Evolutionary conservation across 371 early-diverging fungal genomes (phyloP).

Genomic region (Circinella minor): DNA sequence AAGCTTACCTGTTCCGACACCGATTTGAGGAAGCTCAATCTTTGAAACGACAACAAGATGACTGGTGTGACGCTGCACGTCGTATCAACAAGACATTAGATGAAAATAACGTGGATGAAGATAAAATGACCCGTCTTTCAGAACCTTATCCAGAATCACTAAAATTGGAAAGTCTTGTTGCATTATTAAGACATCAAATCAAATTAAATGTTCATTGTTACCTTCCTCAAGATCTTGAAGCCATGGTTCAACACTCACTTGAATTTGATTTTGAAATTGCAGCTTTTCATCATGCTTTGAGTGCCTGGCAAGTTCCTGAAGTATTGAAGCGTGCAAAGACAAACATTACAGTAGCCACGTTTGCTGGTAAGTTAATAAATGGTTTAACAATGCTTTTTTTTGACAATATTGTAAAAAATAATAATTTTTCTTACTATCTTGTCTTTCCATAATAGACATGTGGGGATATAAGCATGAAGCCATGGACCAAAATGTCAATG

Average conservation of each 20-base stretch:
- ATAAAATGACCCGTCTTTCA: slow-evolving; percentile 30
- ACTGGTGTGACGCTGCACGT: slow-evolving; percentile 77
- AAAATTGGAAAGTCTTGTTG: slow-evolving; percentile 53
- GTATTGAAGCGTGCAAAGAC: slow-evolving; percentile 53
- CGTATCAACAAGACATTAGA: slow-evolving; percentile 32
- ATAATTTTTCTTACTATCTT: too few species aligned
- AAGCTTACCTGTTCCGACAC: slow-evolving; percentile 71
- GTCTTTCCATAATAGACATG: slow-evolving; percentile 37
- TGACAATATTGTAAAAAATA: too few species aligned
- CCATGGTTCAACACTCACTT: slow-evolving; percentile 62
- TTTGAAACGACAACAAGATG: slow-evolving; percentile 66
- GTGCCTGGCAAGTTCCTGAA: slow-evolving; percentile 66
- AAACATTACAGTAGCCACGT: slow-evolving; percentile 75
- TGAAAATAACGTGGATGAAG: slow-evolving; percentile 18
- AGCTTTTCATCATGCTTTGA: slow-evolving; percentile 73
- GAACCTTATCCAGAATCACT: slow-evolving; percentile 59
- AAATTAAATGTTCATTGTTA: slow-evolving; percentile 66
- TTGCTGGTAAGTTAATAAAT: slow-evolving; percentile 56
- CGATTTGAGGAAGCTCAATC: slow-evolving; percentile 67
- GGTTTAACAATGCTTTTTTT: too few species aligned
- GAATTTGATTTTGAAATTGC: slow-evolving; percentile 70
- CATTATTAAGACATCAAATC: slow-evolving; percentile 60
- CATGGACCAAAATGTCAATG: slow-evolving; percentile 66
- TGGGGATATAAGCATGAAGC: slow-evolving; percentile 75
- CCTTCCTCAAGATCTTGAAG: slow-evolving; percentile 58